Percentiles rank a stretch among this genome's conserved stretches.
phyloP scores from a whole-genome alignment of 495 filamentous ascomycete species.

The Penicillium atrosanguineum region DNA sequence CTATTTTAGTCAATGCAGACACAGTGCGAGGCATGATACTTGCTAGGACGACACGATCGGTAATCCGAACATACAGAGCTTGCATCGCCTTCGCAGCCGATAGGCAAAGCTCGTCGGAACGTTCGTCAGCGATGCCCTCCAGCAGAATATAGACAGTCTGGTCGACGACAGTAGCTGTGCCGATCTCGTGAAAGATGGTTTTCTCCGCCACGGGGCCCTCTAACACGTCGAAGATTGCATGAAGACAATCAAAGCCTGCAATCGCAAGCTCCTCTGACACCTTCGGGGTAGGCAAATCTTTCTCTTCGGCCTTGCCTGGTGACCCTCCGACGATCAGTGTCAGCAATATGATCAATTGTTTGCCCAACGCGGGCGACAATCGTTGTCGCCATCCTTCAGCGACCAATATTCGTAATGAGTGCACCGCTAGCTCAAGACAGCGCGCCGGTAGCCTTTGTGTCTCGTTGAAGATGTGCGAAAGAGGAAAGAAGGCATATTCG shows the following conservation, averaged over 20 bases:
- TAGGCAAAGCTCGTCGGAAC: conserved; percentile 61
- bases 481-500: conserved; percentile 91
- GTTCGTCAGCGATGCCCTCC: conserved; percentile 61
- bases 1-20: conserved; percentile 71
- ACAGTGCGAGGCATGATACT: conserved; percentile 88
- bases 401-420: conserved; percentile 70
- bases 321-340: conserved; percentile 76
- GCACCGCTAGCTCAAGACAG: conserved; percentile 70
- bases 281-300: conserved; percentile 34
- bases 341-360: conserved; percentile 81
- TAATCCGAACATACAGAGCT: conserved; percentile 58
- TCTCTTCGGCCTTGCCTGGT: conserved; percentile 44
- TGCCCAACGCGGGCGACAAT: conserved; percentile 66
- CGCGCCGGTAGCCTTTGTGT: conserved; percentile 68
- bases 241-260: conserved; percentile 58
- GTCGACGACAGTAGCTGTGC: conserved; percentile 67
- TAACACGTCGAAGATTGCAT: conserved; percentile 47
- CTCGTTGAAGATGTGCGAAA: conserved; percentile 81
- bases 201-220: conserved; percentile 45
- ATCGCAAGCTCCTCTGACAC: conserved; percentile 65
- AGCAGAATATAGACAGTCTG: conserved; percentile 79
- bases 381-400: conserved; percentile 71
- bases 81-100: conserved; percentile 65
- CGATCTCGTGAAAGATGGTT: conserved; percentile 56
- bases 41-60: conserved; percentile 68